Conservation (phyloP, 768 basidiomycete species). For the Amanita molliuscula region DNA sequence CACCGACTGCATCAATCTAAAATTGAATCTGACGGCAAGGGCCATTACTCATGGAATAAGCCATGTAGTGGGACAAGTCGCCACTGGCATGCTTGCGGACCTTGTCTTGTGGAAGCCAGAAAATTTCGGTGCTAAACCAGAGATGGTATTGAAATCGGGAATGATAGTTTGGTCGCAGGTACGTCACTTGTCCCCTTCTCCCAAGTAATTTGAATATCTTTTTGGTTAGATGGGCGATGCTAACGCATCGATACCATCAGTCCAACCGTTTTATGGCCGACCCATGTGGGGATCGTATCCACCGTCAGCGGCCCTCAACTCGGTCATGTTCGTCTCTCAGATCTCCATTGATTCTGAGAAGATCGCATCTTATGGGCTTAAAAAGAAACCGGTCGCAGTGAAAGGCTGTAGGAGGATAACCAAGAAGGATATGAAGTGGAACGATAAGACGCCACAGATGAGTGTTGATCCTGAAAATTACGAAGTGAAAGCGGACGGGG, state of each 20-base stretch:
- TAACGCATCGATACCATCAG: slow-evolving; percentile 92
- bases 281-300: slow-evolving; percentile 93
- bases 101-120: slow-evolving; percentile 94
- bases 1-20: neutral
- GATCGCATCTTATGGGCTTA: slow-evolving; percentile 46
- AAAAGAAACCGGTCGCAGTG: slow-evolving; percentile 56
- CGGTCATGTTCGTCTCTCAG: slow-evolving; percentile 78
- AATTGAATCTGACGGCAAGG: slow-evolving; percentile 26
- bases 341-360: slow-evolving; percentile 48
- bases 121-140: slow-evolving; percentile 88
- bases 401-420: slow-evolving; percentile 59
- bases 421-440: slow-evolving; percentile 95
- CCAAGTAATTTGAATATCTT: slow-evolving; percentile 2
- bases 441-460: slow-evolving; percentile 73
- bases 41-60: slow-evolving; percentile 93
- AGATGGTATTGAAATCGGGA: slow-evolving; percentile 92
- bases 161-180: slow-evolving; percentile 89
- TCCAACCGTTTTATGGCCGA: slow-evolving; percentile 77
- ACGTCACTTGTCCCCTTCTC: slow-evolving; percentile 10
- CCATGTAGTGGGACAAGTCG: slow-evolving; percentile 73
- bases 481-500: slow-evolving; percentile 76
- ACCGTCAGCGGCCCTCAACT: slow-evolving; percentile 72
- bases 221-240: slow-evolving; percentile 85
- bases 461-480: slow-evolving; percentile 88
- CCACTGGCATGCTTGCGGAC: slow-evolving; percentile 79